A percentile compares a stretch with the other conserved stretches of the same genome.
phyloP scores from a whole-genome alignment of 176 grass and related monocot genomes.

The Rhynchospora pubera region DNA sequence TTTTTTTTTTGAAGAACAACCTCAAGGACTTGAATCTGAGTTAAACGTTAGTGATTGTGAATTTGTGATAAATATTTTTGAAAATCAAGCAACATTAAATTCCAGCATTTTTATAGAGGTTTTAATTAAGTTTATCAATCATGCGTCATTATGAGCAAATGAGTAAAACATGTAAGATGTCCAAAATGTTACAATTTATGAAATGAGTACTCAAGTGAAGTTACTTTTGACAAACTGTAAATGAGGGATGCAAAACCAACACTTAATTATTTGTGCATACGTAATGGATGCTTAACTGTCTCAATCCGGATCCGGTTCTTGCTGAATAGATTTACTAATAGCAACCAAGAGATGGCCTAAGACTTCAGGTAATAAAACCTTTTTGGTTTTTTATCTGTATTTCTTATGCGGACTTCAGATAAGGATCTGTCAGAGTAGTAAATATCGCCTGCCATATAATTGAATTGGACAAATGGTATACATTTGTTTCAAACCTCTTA shows the following conservation, averaged over 20 bases:
- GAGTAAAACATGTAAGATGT: background rate
- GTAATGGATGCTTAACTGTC: background rate
- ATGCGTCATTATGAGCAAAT: background rate
- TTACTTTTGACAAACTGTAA: background rate
- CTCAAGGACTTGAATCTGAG: background rate
- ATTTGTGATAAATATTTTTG: background rate
- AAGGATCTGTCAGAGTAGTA: background rate
- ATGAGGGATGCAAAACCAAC: background rate
- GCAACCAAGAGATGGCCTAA: background rate
- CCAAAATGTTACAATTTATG: background rate
- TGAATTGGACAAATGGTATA: background rate
- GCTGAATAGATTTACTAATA: background rate
- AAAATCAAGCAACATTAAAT: background rate
- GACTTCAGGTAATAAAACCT: too few relatives aligned
- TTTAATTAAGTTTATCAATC: background rate
- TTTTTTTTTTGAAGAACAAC: background rate
- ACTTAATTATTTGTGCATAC: background rate
- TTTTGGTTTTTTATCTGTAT: too few relatives aligned
- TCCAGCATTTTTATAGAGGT: background rate
- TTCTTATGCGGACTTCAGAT: background rate
- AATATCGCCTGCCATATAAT: too few relatives aligned
- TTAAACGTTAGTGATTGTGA: background rate
- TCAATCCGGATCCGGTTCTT: background rate
- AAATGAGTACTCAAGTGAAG: background rate
- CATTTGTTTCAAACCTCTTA: background rate